Base-by-base conservation (phyloP, 2,329 filamentous ascomycete species). In the Trichoderma brevicompactum region DNA sequence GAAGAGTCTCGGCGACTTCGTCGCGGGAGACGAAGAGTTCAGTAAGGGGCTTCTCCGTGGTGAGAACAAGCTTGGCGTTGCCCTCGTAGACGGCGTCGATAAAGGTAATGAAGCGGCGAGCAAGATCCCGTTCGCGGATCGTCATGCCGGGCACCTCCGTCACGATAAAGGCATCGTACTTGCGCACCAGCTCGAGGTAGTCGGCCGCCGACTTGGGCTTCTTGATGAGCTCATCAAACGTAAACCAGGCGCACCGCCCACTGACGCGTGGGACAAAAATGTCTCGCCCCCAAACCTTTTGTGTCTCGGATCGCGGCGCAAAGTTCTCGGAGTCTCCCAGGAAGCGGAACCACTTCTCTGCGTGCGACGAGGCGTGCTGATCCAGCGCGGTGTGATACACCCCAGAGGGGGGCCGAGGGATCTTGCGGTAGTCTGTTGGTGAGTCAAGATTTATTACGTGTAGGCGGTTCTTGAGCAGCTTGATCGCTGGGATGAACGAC, bases 371-470 rank as follows among this genome's bases (percentile, higher is more conserved):
- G 3, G 95, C 94, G 59, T 90, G 88, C 8, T 83, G 83, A 76
- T 94, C 93, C 2, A 98, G 87, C 0, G 92, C 91, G 66, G 92
- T 89, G 80, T 98, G 92, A 78, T 98, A 99, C 17, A 99, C 95
- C 43, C 92, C 94, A 0, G 92, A 96, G 0, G 94, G 90, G 2
- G 95, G 95, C 0, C 95, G 88, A 1, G 94, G 92, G 65, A 99
- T 96, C 78, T 97, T 98, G 73, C 95, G 92, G 81, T 99, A 99
- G 79, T 99, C 95, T 43, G 94, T 99, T 5, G 90, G 89, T 2
- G 93, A 97, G 80, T 99, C 92, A 66, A 99, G 88, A 78, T 97
- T 97, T 72, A 99, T 91, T 54, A 98, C 92, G 62, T 91, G 89
- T 8, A 99, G 85, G 2, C 89, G 87, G 44, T 83, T 86, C 76